These are phyloP conservation scores for Fusarium brachygibbosum DNA, from an alignment of 2,329 filamentous ascomycete species.

Conservation along the genomic window DNA sequence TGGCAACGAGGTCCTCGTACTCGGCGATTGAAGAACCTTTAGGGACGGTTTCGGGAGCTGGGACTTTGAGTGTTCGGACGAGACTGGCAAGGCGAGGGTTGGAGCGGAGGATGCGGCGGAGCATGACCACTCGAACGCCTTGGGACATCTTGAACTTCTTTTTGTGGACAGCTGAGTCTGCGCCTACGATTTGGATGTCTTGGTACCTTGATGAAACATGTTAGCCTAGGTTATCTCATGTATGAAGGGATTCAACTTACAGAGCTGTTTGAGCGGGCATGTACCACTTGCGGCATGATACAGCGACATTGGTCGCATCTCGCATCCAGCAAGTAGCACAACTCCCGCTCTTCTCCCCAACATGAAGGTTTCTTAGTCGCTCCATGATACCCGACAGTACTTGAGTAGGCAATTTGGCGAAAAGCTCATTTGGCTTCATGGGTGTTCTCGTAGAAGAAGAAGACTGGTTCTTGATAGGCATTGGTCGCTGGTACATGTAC, in stretches of 20 bases:
- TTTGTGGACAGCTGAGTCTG: conserved; percentile 67
- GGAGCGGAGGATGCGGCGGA: conserved; percentile 69
- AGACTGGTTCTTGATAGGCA: conserved; percentile 39
- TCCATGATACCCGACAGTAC: conserved; percentile 69
- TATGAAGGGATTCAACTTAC: conserved; percentile 54
- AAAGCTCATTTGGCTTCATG: conserved; percentile 63
- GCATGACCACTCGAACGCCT: conserved; percentile 67
- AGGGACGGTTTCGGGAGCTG: conserved; percentile 59
- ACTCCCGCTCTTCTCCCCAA: conserved; percentile 62
- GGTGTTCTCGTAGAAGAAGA: conserved; percentile 43
- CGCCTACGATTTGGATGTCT: conserved; percentile 70
- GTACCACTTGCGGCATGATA: conserved; percentile 66
- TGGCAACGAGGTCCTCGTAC: conserved; percentile 71
- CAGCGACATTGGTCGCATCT: conserved; percentile 66
- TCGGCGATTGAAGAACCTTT: conserved; percentile 56
- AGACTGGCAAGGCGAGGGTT: conserved; percentile 66
- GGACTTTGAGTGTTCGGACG: conserved; percentile 70
- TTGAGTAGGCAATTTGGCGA: conserved; percentile 69
- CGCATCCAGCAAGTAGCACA: conserved; percentile 77
- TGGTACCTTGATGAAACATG: conserved; percentile 60
- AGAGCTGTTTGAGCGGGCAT: conserved; percentile 64
- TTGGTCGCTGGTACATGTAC: conserved; percentile 44
- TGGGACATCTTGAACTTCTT: conserved; percentile 69
- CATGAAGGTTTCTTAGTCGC: conserved; percentile 66
- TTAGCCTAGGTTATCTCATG: conserved; percentile 30